A percentile compares a stretch with the other conserved stretches of the same genome.
These are phyloP conservation scores for Drechslerella dactyloides DNA, from an alignment of 2,329 filamentous ascomycete species.

Conservation along the genomic window DNA sequence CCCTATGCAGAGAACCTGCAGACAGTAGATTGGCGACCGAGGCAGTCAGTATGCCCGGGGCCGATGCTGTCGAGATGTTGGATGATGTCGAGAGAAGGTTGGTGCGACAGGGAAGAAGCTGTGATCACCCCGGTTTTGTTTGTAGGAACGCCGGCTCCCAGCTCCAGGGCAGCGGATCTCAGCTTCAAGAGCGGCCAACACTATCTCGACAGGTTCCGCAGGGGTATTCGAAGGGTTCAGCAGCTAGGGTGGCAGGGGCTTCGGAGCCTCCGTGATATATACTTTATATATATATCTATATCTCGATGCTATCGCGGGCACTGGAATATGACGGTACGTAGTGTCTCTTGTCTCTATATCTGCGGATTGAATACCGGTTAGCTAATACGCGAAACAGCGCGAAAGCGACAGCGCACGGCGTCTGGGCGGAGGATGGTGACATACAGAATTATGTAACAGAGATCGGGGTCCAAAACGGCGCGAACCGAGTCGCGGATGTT, in stretches of 20 bases:
- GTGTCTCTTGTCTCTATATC: neutral
- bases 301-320: neutral
- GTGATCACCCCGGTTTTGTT: neutral
- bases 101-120: constrained; percentile 7
- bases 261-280: neutral
- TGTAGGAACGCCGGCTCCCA: neutral
- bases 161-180: neutral
- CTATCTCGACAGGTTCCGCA: neutral
- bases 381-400: neutral
- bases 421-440: neutral
- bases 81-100: constrained; percentile 4
- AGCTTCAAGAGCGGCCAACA: neutral
- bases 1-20: neutral
- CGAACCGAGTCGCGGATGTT: constrained; percentile 2
- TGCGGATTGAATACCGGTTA: neutral
- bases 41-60: neutral
- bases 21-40: neutral
- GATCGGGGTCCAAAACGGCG: neutral
- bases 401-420: neutral
- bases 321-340: neutral
- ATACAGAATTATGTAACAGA: constrained; percentile 9
- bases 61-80: neutral
- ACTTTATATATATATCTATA: constrained; percentile 1
- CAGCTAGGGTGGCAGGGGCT: neutral
- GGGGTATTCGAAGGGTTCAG: neutral